Conservation (phyloP, 768 basidiomycete genomes). For the Cystofilobasidium macerans region DNA sequence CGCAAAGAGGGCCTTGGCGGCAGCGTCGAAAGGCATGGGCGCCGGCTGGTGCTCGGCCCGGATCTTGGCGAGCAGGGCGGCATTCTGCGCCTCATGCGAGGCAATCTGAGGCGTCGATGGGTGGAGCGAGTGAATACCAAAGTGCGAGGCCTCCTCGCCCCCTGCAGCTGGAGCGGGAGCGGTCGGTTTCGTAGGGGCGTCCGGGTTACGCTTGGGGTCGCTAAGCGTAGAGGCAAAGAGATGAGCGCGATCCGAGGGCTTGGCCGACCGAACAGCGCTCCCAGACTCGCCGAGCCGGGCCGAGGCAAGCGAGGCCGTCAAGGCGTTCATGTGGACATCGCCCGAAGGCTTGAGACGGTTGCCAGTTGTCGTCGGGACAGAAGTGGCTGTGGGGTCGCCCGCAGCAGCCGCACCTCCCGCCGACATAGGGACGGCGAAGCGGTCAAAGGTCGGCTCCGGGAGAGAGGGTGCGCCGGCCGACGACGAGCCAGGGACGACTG, state of each 20-base stretch:
- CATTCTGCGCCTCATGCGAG: slow-evolving; percentile 6
- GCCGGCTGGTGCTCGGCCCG: slow-evolving; percentile 9
- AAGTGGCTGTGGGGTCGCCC: neutral
- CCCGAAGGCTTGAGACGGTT: neutral
- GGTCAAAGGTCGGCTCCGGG: neutral
- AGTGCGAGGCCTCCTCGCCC: neutral
- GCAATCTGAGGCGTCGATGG: too few species aligned
- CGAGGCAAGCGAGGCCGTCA: neutral
- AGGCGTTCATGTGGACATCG: neutral
- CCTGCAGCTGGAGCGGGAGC: neutral
- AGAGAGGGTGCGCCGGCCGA: neutral
- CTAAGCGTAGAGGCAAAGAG: too few species aligned
- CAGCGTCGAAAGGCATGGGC: neutral
- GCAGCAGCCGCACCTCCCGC: neutral
- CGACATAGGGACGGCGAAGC: neutral
- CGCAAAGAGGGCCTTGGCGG: neutral
- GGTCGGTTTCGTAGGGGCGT: too few species aligned
- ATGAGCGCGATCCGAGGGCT: neutral
- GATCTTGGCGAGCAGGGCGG: neutral
- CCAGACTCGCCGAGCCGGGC: neutral
- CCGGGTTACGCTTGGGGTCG: too few species aligned
- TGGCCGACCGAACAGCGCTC: too few species aligned
- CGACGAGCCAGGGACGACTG: neutral
- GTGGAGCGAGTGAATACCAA: neutral
- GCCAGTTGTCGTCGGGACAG: neutral